Conservation (phyloP, 2,329 filamentous ascomycete species). For the Chaetomium olivaceum region DNA sequence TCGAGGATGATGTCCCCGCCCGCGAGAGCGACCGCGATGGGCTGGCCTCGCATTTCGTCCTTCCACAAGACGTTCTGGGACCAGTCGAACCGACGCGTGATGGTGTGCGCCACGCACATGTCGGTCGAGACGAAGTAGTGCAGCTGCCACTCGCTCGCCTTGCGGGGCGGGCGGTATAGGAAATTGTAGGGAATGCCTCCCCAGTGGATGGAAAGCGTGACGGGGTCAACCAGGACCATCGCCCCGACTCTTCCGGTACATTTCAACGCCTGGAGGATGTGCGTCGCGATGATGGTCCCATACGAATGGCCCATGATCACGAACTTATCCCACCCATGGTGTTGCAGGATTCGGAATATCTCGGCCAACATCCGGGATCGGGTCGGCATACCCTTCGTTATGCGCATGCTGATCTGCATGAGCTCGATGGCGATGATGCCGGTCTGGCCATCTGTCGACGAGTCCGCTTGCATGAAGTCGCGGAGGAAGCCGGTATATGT, state of each 20-base stretch:
- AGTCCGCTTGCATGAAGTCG: background rate
- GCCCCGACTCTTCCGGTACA: background rate
- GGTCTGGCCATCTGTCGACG: background rate
- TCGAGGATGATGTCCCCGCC: background rate
- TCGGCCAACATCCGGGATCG: background rate
- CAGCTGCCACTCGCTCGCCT: background rate
- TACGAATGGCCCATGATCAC: background rate
- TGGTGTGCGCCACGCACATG: background rate
- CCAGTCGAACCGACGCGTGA: background rate
- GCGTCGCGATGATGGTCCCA: background rate
- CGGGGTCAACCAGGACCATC: background rate
- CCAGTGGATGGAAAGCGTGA: background rate
- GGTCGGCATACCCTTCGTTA: background rate
- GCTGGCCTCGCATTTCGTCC: background rate
- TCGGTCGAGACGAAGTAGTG: background rate
- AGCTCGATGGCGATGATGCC: background rate
- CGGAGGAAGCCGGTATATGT: background rate
- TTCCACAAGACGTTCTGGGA: background rate
- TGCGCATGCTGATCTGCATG: background rate
- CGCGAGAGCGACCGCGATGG: background rate
- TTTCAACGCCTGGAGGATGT: background rate
- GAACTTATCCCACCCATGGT: background rate
- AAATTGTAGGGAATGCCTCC: background rate
- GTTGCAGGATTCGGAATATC: background rate
- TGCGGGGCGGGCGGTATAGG: background rate